Evolutionary conservation across 768 basidiomycete genomes (phyloP).

Genomic region (Tricholoma terreum): DNA sequence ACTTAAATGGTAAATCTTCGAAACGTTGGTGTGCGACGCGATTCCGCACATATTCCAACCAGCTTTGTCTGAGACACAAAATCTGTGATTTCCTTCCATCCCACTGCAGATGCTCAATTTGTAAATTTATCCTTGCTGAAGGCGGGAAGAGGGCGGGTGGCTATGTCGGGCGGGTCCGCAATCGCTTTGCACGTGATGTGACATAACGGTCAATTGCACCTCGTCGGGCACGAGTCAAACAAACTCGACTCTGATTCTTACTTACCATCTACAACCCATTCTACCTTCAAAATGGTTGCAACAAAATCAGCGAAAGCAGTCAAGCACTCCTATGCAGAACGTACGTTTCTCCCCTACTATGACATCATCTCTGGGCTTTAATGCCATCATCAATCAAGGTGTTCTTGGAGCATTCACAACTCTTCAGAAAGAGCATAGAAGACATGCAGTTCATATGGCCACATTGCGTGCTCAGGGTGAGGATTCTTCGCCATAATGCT

Average conservation of each 20-base stretch:
- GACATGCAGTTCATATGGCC: constrained; percentile 42
- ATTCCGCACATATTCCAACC: too few species aligned
- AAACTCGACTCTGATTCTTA: background rate
- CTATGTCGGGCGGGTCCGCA: background rate
- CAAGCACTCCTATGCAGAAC: constrained; percentile 40
- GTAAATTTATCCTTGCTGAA: too few species aligned
- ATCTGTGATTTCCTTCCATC: too few species aligned
- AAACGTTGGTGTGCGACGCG: too few species aligned
- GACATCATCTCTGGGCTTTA: background rate
- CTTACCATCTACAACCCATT: background rate
- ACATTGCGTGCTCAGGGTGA: constrained; percentile 46
- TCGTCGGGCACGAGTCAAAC: background rate
- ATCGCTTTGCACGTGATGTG: background rate
- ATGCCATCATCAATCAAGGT: constrained; percentile 27
- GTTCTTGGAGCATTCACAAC: constrained; percentile 45
- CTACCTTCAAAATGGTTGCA: constrained; percentile 24
- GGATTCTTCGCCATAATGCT: background rate
- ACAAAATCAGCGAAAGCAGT: constrained; percentile 26
- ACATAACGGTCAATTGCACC: background rate
- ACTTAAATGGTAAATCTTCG: too few species aligned
- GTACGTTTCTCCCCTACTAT: constrained; percentile 26
- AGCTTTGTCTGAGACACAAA: too few species aligned
- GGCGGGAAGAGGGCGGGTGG: too few species aligned
- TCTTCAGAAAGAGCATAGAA: constrained; percentile 43
- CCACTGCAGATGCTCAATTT: too few species aligned